These are phyloP conservation scores for Pseudogymnoascus sp. DNA, from an alignment of 2,329 filamentous ascomycete species.

Conservation along the genomic window DNA sequence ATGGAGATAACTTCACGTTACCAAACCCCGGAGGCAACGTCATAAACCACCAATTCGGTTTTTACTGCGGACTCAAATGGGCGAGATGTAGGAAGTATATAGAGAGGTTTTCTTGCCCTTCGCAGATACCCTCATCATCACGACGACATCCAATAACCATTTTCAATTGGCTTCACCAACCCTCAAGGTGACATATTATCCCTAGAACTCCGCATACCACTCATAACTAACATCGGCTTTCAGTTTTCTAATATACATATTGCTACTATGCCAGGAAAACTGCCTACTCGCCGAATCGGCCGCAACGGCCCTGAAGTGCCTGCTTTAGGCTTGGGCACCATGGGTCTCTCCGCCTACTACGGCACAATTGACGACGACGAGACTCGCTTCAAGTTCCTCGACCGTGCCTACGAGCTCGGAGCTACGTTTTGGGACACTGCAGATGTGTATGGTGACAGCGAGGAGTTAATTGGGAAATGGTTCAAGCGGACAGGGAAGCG, in stretches of 20 bases:
- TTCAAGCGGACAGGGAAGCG: slow-evolving; percentile 38
- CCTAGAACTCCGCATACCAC: neutral
- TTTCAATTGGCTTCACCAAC: neutral
- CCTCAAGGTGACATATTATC: neutral
- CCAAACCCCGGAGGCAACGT: neutral
- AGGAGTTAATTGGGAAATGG: slow-evolving; percentile 43
- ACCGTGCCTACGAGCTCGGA: slow-evolving; percentile 34
- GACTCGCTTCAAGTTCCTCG: slow-evolving; percentile 33
- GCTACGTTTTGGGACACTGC: slow-evolving; percentile 33
- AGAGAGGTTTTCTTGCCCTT: neutral
- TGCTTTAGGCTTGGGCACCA: slow-evolving; percentile 26
- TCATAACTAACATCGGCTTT: neutral
- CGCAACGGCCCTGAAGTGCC: slow-evolving; percentile 26
- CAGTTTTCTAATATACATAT: neutral
- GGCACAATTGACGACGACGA: slow-evolving; percentile 28
- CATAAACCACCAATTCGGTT: neutral
- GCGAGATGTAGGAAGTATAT: neutral
- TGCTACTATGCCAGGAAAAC: neutral
- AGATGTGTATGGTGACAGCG: slow-evolving; percentile 32
- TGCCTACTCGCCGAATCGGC: slow-evolving; percentile 24
- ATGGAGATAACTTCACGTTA: neutral
- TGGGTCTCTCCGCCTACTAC: slow-evolving; percentile 29
- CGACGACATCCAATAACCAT: neutral
- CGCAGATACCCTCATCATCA: neutral
- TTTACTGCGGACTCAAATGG: neutral